Evolutionary conservation across 805 yeast species (phyloP).

Genomic region (Saturnispora zaruensis): DNA sequence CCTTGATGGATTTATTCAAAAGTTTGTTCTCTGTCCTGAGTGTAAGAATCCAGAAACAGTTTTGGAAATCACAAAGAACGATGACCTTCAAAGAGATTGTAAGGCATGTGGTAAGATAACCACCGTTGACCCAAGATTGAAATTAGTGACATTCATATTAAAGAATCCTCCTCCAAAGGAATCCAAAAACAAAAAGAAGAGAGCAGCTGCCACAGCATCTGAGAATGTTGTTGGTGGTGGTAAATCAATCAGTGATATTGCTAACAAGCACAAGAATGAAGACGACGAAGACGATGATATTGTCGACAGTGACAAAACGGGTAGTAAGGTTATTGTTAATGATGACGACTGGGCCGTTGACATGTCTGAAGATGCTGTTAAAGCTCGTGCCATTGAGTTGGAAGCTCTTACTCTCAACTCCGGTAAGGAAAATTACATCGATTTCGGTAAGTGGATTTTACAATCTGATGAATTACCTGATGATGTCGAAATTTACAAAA

Average conservation of each 20-base stretch:
- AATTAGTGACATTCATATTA: slow-evolving; percentile 74
- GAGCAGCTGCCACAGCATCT: slow-evolving; percentile 60
- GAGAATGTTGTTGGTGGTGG: slow-evolving; percentile 88
- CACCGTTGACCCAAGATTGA: slow-evolving; percentile 74
- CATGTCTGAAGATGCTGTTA: slow-evolving; percentile 92
- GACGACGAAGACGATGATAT: slow-evolving; percentile 25
- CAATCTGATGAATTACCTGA: slow-evolving; percentile 39
- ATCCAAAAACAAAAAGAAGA: slow-evolving; percentile 44
- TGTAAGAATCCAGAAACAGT: slow-evolving; percentile 98
- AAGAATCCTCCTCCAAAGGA: slow-evolving; percentile 79
- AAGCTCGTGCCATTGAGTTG: slow-evolving; percentile 80
- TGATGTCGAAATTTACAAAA: slow-evolving; percentile 89
- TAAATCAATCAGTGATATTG: slow-evolving; percentile 69
- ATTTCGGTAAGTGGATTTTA: slow-evolving; percentile 86
- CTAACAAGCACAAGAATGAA: slow-evolving; percentile 34
- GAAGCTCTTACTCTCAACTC: slow-evolving; percentile 43
- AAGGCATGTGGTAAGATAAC: slow-evolving; percentile 96
- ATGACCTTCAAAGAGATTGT: slow-evolving; percentile 79
- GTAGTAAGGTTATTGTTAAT: slow-evolving; percentile 35
- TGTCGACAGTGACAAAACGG: slow-evolving; percentile 30
- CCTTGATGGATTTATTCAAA: slow-evolving; percentile 87
- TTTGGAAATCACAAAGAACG: slow-evolving; percentile 68
- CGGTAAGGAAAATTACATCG: slow-evolving; percentile 48
- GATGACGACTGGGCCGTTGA: slow-evolving; percentile 98
- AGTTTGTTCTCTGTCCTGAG: slow-evolving; percentile 85